These are phyloP conservation scores for Rhynchospora tenuis DNA, from an alignment of 176 grass and related monocot genomes.

Conservation along the genomic window DNA sequence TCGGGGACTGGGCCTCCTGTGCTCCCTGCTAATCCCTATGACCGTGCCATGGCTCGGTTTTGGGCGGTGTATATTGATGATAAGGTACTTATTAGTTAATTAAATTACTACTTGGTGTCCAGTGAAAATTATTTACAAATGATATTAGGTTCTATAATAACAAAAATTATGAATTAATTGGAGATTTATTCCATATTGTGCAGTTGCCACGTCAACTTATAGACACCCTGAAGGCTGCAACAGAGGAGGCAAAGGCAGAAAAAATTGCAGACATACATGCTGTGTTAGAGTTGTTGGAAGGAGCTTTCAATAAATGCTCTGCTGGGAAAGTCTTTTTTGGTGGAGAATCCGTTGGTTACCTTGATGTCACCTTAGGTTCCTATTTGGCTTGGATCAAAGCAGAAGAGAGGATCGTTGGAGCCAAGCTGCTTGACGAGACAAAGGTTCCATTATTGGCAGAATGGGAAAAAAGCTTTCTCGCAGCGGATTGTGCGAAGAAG, in stretches of 20 bases:
- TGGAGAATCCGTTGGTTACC: constrained; percentile 43
- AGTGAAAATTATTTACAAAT: not conserved
- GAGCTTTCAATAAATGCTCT: constrained; percentile 32
- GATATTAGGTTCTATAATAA: not conserved
- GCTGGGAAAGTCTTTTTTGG: constrained; percentile 43
- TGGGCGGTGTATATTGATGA: not conserved
- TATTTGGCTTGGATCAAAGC: constrained; percentile 34
- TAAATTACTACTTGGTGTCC: not conserved
- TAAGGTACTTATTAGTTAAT: not conserved
- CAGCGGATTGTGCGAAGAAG: constrained; percentile 22
- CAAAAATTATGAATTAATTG: not conserved
- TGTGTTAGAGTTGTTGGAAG: constrained; percentile 37
- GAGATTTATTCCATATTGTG: not conserved
- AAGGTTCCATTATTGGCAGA: constrained; percentile 31
- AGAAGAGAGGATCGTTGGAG: constrained; percentile 19
- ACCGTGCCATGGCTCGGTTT: not conserved
- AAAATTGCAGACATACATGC: not conserved
- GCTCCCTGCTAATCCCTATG: not conserved
- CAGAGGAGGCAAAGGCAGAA: not conserved
- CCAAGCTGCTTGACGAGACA: constrained; percentile 28
- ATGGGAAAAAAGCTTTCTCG: constrained; percentile 39
- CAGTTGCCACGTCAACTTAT: constrained; percentile 25
- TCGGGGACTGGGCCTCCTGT: not conserved
- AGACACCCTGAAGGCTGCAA: constrained; percentile 5
- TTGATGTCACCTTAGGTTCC: constrained; percentile 44